Base-by-base conservation (phyloP, 2,329 filamentous ascomycete species). In the Cladosporium sp. region DNA sequence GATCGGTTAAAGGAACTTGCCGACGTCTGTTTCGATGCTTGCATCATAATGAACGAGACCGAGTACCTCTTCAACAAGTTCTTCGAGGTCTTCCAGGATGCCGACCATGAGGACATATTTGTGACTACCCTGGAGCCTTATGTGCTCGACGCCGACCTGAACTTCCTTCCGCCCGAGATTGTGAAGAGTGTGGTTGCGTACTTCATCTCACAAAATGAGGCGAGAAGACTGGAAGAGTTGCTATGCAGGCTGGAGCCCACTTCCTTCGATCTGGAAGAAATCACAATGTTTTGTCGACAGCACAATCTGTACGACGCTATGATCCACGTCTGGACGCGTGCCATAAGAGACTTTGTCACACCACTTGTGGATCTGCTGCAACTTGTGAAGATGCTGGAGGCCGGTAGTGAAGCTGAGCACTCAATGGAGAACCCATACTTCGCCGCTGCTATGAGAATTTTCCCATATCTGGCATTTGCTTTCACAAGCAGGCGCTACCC, bases 311-410 rank as follows among this genome's bases (percentile, higher is more conserved):
- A 97, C 74, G 96, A 99, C 78, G 96, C 95, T 2, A 86, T 97
- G 65, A 93, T 96, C 51, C 97, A 98, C 76, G 91, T 99, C 64
- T 99, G 95, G 95, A 98, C 96, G 67, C 90, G 92, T 76, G 93
- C 92, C 2, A 82, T 99, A 30, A 82, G 84, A 67, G 96, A 99
- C 77, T 97, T 96, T 73, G 89, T 97, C 67, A 96, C 93, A 1
- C 94, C 95, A 1, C 82, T 98, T 65, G 89, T 92, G 70, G 93
- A 97, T 67, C 85, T 99, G 2, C 81, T 96, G 58, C 81, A 86
- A 16, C 82, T 97, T 26, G 75, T 82, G 64, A 83, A 86, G 65
- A 76, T 81, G 43, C 76, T 81, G 26, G 82, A 84, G 10, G 83
- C 83, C 46, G 84, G 84, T 65, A 79, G 83, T 14, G 86, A 86